Base-by-base conservation (phyloP, 2,329 filamentous ascomycete species). In the Calycina herbarum region DNA sequence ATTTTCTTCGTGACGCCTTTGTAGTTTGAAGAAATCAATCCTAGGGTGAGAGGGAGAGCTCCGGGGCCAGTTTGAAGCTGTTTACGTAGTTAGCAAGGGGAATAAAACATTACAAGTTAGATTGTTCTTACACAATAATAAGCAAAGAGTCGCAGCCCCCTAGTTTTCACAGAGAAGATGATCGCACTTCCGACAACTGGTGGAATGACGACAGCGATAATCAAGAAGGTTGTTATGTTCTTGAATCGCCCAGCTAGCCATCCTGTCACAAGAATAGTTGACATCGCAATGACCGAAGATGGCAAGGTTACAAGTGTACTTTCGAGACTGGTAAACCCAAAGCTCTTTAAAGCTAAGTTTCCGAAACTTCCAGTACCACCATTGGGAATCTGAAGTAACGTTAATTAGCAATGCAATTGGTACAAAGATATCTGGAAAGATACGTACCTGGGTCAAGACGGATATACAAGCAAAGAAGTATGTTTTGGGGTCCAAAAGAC, bases 331-430 rank as follows among this genome's bases (percentile, higher is more conserved):
- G 72, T 72, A 61, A 78, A 78, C 1, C 77, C 76, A 72, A 79
- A 77, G 29, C 72, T 72, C 33, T 76, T 75, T 64, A 79, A 72
- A 3, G 77, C 74, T 4, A 77, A 77, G 70, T 86, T 87, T 51
- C 82, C 82, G 59, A 88, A 87, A 69, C 82, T 84, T 69, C 85
- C 82, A 0, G 84, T 86, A 29, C 86, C 86, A 38, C 86, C 86
- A 67, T 88, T 89, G 51, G 86, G 85, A 29, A 89, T 87, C 64
- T 65, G 13, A 8, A 6, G 15, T 8, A 40, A n/a, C 29, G 38
- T 27, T 45, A n/a, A 63, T 38, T 29, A n/a, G 27, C 11, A 31
- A 5, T 6, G n/a, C 56, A 29, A 42, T 74, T 64, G 57, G 48
- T 54, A 27, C 24, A 54, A 54, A 13, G 13, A 54, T 27, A 27